phyloP scores from a whole-genome alignment of 495 filamentous ascomycete genomes.

The Trichoderma erinaceum region DNA sequence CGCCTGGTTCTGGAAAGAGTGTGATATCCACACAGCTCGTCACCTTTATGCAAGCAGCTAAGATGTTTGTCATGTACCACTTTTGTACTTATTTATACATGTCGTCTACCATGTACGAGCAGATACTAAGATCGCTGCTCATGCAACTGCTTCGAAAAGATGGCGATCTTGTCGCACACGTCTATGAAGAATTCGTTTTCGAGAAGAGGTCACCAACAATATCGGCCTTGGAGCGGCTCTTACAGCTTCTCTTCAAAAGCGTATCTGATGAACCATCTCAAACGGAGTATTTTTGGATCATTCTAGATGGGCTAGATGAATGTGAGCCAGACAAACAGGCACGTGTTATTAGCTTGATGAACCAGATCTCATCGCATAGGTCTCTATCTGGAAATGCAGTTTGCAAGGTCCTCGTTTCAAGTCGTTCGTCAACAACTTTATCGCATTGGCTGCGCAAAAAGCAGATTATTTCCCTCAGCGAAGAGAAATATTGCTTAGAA shows the following conservation, averaged over 20 bases:
- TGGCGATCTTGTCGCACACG: constrained; percentile 24
- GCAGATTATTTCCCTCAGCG: constrained; percentile 23
- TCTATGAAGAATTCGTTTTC: constrained; percentile 23
- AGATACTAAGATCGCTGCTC: constrained; percentile 28
- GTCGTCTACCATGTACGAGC: constrained; percentile 26
- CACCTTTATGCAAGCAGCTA: constrained; percentile 19
- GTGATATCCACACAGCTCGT: constrained; percentile 24
- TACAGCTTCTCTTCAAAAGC: constrained; percentile 16
- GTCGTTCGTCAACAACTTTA: constrained; percentile 18
- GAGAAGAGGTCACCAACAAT: constrained; percentile 19
- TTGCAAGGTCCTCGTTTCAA: constrained; percentile 26
- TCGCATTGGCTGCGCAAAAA: constrained; percentile 18
- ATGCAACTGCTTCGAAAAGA: constrained; percentile 24
- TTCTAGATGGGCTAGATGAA: constrained; percentile 31
- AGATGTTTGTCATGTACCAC: constrained; percentile 23
- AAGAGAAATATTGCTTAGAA: constrained; percentile 24
- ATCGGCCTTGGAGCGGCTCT: constrained; percentile 22
- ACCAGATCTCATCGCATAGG: constrained; percentile 17
- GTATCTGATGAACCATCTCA: constrained; percentile 18
- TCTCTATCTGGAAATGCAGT: constrained; percentile 1
- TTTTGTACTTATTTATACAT: constrained; percentile 28
- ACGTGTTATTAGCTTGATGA: constrained; percentile 22
- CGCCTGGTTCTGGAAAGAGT: constrained; percentile 31
- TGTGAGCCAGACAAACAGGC: constrained; percentile 25
- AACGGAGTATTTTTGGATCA: constrained; percentile 18